Conservation (phyloP, 768 basidiomycete species). For the Boletus rufocinnamomeus region DNA sequence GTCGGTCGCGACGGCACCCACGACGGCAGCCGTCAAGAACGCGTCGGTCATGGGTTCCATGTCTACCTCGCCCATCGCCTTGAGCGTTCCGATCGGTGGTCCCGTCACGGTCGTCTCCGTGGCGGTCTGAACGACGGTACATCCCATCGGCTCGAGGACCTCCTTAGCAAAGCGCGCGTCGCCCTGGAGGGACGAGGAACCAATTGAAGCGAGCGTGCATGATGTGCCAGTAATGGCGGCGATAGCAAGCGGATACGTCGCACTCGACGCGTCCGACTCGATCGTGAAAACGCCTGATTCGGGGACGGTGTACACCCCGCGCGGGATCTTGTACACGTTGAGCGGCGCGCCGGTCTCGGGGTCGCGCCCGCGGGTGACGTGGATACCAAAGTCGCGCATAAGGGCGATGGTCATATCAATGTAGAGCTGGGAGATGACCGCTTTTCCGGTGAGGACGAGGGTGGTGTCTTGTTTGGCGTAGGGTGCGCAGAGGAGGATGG, state of each 20-base stretch:
- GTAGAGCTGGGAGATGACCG: conserved; percentile 98
- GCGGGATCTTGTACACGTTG: conserved; percentile 88
- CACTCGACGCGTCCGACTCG: conserved; percentile 93
- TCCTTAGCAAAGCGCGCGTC: conserved; percentile 94
- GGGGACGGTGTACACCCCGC: conserved; percentile 76
- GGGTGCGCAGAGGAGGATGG: conserved; percentile 94
- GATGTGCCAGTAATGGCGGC: conserved; percentile 97
- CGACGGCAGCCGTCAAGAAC: conserved; percentile 91
- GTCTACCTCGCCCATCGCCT: conserved; percentile 63
- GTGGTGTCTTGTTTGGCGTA: conserved; percentile 84
- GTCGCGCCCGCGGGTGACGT: conserved; percentile 68
- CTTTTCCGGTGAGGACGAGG: conserved; percentile 88
- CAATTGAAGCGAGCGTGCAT: conserved; percentile 93
- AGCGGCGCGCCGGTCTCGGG: conserved; percentile 57
- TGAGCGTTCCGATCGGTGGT: conserved; percentile 83
- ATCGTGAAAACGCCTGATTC: conserved; percentile 67
- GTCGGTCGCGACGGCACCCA: conserved; percentile 80
- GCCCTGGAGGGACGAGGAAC: conserved; percentile 89
- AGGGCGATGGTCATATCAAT: conserved; percentile 99
- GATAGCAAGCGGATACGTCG: conserved; percentile 95
- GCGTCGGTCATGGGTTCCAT: conserved; percentile 99
- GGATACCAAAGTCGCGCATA: conserved; percentile 91
- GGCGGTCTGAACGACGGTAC: conserved; percentile 82
- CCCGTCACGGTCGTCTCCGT: conserved; percentile 91
- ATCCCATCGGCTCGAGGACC: conserved; percentile 95